A percentile compares a stretch with the other conserved stretches of the same genome.
These are phyloP conservation scores for Mastigamoeba balamuthi DNA, from an alignment of 78 protist species.

Conservation along the genomic window DNA sequence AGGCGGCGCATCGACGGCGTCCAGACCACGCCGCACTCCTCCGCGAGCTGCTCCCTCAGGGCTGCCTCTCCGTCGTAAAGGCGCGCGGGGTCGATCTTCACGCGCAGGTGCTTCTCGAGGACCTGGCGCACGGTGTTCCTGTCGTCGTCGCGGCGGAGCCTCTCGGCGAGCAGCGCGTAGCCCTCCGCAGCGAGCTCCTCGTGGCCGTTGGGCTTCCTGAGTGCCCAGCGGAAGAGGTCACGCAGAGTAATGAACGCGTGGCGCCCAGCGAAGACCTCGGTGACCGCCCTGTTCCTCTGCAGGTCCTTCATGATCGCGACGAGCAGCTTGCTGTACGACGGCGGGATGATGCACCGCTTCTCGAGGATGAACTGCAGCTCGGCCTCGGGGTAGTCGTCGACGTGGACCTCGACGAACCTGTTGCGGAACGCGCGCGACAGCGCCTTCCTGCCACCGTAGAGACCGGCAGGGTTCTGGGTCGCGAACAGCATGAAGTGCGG, in stretches of 20 bases:
- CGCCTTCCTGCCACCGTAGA: conserved; percentile 98
- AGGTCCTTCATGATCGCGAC: conserved; percentile 75
- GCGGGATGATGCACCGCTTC: conserved; percentile 79
- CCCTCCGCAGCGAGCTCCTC: conserved; percentile 88
- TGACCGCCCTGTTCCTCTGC: conserved; percentile 32
- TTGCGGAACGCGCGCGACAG: conserved; percentile 93
- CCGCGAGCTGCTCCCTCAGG: too few relatives aligned
- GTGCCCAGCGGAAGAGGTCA: conserved; percentile 98
- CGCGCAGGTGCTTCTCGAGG: conserved; percentile 55
- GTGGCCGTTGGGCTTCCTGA: conserved; percentile 35
- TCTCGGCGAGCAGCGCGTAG: conserved; percentile 85
- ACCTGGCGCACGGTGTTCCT: conserved; percentile 36
- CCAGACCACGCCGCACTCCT: conserved; percentile 61
- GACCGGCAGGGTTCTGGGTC: conserved; percentile 99
- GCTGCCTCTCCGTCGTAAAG: conserved; percentile 19
- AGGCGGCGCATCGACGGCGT: conserved; percentile 66
- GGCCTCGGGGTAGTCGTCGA: conserved; percentile 83
- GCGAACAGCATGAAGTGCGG: conserved; percentile 96
- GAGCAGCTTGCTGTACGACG: conserved; percentile 44
- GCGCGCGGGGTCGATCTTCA: conserved; percentile 25
- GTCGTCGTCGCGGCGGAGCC: conserved; percentile 80
- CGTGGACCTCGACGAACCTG: conserved; percentile 92
- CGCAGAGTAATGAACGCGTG: conserved; percentile 95
- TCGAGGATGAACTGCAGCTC: conserved; percentile 81
- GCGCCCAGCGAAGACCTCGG: conserved; percentile 80